Base-by-base conservation (phyloP, 129 eudicot species). In the Pulicaria dysenterica region DNA sequence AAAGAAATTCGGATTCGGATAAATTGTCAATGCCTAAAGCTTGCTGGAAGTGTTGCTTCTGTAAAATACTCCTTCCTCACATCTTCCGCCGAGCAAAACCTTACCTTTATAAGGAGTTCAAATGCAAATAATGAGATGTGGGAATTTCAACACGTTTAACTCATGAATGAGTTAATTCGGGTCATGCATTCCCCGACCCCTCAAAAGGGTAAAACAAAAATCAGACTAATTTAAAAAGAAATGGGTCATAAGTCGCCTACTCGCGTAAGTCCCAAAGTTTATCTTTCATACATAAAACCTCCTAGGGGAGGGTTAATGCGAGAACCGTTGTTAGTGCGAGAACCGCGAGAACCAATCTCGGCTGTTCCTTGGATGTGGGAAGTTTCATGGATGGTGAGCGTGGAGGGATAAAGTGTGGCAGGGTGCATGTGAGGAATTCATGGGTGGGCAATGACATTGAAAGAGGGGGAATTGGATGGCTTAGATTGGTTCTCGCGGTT, bases 1-100 rank as follows among this genome's bases (percentile, higher is more conserved):
- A 0, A 50, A 72, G 41, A 24, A 11, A 62, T 47, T 57, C 57
- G 49, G 34, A 62, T 47, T 57, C 57, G 49, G 34, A 37, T 56
- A 62, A n/a, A n/a, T 12, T 42, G 46, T 80, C 80, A 83, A 15
- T 61, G 73, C 69, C 85, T 76, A 66, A 92, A 89, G 75, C 56
- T 86, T 73, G 80, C 67, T 19, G 97, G 97, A 58, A 86, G 66
- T 15, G 97, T 89, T 6, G 78, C 83, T 65, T 85, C 84, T 36
- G 96, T 84, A 65, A 92, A 92, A 65, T 86, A 92, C 77, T 89
- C 95, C 65, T 91, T 80, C 68, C 82, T 83, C 69, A 89, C 89
- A 57, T 77, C 76, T 72, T 86, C 81, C 40, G 63, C 93, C 1
- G 96, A 86, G 88, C 97, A 92, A 81, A 92, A 92, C 78, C 87